A percentile compares a stretch with the other conserved stretches of the same genome.
Evolutionary conservation across 306 rosid genomes (phyloP).

Genomic region (Hippophae rhamnoides): DNA sequence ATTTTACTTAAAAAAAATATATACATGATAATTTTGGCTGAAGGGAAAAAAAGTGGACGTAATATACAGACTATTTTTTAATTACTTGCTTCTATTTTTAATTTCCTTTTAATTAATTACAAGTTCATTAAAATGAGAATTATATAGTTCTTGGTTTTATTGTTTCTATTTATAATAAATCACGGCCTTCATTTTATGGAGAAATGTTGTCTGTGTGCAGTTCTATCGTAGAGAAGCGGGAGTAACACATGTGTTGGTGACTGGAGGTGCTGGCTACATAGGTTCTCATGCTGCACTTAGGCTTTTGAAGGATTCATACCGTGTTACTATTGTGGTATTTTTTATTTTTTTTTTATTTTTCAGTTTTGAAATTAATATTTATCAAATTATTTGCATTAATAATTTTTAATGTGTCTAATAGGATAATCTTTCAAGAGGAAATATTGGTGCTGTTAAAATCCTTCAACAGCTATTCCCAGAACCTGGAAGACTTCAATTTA

Average conservation of each 20-base stretch:
- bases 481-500: constrained; percentile 86
- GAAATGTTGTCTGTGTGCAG: constrained; percentile 28
- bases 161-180: not conserved
- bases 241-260: constrained; percentile 73
- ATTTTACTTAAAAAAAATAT: no score
- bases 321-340: constrained; percentile 84
- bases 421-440: constrained; percentile 92
- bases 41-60: no score
- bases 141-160: not conserved
- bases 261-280: constrained; percentile 96
- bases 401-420: constrained; percentile 13
- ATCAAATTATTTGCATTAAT: not conserved
- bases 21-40: no score
- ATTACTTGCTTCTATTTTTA: no score
- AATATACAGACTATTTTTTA: no score
- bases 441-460: constrained; percentile 71
- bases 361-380: not conserved
- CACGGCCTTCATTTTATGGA: not conserved
- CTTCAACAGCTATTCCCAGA: constrained; percentile 65
- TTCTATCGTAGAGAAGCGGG: constrained; percentile 55
- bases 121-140: no score
- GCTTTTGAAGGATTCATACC: constrained; percentile 62
- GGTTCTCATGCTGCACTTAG: constrained; percentile 90
- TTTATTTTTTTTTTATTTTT: constrained; percentile 3
- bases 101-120: no score